A percentile compares a stretch with the other conserved stretches of the same genome.
Conservation (phyloP, 2,329 filamentous ascomycete genomes). For the Pseudohalonectria lignicola region DNA sequence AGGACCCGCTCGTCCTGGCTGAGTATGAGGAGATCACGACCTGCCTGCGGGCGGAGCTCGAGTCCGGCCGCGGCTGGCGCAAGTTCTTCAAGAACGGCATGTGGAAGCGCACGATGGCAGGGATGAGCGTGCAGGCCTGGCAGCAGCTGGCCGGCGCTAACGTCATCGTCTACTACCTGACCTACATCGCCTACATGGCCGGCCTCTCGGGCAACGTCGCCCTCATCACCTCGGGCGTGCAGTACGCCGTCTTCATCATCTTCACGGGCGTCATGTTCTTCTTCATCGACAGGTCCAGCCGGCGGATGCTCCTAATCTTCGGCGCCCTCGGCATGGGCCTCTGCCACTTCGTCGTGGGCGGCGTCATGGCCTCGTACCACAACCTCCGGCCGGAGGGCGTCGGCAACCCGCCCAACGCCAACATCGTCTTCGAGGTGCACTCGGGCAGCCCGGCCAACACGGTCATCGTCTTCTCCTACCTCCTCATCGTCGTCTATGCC, state of each 20-base stretch:
- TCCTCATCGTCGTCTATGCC: constrained; percentile 52
- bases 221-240: constrained; percentile 30
- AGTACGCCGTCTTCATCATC: constrained; percentile 29
- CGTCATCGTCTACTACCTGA: constrained; percentile 46
- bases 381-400: constrained; percentile 19
- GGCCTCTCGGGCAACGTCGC: constrained; percentile 34
- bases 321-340: constrained; percentile 10
- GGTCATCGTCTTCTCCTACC: constrained; percentile 55
- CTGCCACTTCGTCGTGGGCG: constrained; percentile 30
- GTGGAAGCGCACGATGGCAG: constrained; percentile 46
- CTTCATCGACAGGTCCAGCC: constrained; percentile 26
- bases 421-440: constrained; percentile 39
- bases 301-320: constrained; percentile 10
- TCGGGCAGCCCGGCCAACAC: constrained; percentile 41
- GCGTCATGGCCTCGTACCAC: constrained; percentile 28
- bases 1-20: constrained; percentile 42
- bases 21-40: constrained; percentile 43
- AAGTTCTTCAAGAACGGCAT: constrained; percentile 35
- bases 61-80: constrained; percentile 21
- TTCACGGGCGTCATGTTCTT: constrained; percentile 31
- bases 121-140: constrained; percentile 46
- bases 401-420: constrained; percentile 19
- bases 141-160: constrained; percentile 43
- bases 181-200: constrained; percentile 51
- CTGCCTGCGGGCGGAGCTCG: constrained; percentile 23